These are phyloP conservation scores for Solanum hybrid DNA, from an alignment of 305 asterid species.

Conservation along the genomic window DNA sequence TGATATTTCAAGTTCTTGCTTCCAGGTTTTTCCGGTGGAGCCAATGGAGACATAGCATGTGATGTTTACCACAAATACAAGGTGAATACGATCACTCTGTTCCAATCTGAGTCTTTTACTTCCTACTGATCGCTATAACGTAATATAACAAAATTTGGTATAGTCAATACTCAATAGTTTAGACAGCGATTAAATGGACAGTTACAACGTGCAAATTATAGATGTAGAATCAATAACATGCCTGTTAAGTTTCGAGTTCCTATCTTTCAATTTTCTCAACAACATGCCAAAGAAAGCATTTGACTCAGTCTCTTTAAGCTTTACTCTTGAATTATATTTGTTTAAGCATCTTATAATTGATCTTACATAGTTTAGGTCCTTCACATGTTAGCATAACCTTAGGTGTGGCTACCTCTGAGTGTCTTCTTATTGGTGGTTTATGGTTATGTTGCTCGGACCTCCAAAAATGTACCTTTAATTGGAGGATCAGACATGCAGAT, in stretches of 20 bases:
- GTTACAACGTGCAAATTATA: background rate
- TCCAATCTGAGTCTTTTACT: background rate
- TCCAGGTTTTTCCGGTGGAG: slow-evolving; percentile 29
- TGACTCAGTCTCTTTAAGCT: background rate
- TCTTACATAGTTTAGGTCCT: background rate
- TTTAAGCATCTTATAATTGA: background rate
- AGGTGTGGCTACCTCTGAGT: background rate
- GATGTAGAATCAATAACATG: too few species aligned
- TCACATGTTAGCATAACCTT: background rate
- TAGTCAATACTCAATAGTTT: background rate
- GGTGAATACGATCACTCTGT: slow-evolving; percentile 18
- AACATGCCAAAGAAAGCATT: background rate
- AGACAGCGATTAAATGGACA: background rate
- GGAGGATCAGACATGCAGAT: background rate
- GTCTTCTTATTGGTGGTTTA: background rate
- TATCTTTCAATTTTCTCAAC: background rate
- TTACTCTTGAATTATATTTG: background rate
- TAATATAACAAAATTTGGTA: background rate
- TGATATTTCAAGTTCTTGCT: background rate
- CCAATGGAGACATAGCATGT: slow-evolving; percentile 42
- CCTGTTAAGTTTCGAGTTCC: background rate
- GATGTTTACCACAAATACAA: slow-evolving; percentile 56
- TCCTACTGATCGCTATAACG: background rate
- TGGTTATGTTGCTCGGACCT: background rate
- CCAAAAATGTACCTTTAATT: background rate